Evolutionary conservation across 1,284 basidiomycete genomes (phyloP), one percentile per base, ranked within the genome.

Genomic region (Rhodotorula sp.): DNA sequence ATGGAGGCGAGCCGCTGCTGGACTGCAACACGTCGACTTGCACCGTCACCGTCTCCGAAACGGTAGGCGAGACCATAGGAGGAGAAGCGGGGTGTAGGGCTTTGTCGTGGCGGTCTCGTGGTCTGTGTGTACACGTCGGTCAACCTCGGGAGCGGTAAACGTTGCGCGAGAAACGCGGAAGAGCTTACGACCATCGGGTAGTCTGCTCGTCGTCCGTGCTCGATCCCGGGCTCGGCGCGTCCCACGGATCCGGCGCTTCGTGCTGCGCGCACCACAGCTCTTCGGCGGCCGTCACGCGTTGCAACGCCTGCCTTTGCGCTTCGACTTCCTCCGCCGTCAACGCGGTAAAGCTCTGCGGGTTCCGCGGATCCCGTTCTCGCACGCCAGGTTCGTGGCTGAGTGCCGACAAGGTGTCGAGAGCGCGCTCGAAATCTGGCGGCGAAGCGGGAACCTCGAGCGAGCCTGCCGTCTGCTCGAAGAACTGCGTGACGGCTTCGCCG

Each of bases 361-460:
- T 12, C 16, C 58, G 47, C 18, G 68, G 63, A 52, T 69, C 56
- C 12, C 68, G 68, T 2, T 56, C 52, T 8, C 39, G 46, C 12
- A 48, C 43, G 14, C 48, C 48, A 8, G 63, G 34, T 52, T 57
- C 21, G 18, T 8, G 15, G 4, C n/a, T 16, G 3, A 65, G 18
- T 0, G n/a, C 5, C 1, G 58, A 16, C 34, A 43, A 29, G 34
- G n/a, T 39, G 18, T n/a, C 49, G 21, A 69, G 58, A 5, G 68
- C 68, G 10, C 14, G 15, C 31, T 16, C 2, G 10, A 65, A 62
- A 58, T 64, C 64, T 46, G 54, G 52, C 3, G 58, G 3, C 5
- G 4, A 4, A 12, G 31, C 20, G 1, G 62, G 7, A 8, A 47
- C 3, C 3, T 47, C 18, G 6, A n/a, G 3, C 2, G 68, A 21